Evolutionary conservation across 108 stramenopile species (phyloP).

Genomic region (Craspedostauros australis): DNA sequence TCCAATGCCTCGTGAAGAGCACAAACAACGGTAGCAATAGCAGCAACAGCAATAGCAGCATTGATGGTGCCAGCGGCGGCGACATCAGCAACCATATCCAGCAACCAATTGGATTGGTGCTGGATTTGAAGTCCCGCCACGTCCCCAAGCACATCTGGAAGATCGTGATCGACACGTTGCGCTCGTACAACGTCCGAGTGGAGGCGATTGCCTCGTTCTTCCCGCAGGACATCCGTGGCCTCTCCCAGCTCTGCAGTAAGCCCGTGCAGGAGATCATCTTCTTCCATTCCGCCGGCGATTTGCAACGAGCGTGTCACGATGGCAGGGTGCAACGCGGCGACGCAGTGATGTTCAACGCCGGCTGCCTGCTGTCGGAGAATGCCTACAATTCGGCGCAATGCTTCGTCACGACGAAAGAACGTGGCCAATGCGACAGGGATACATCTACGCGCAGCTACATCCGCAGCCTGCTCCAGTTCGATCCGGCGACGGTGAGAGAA

Average conservation of each 20-base stretch:
- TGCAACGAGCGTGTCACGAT: slow-evolving; percentile 69
- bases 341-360: slow-evolving; percentile 81
- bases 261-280: slow-evolving; percentile 65
- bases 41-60: slow-evolving; percentile 49
- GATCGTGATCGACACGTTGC: slow-evolving; percentile 57
- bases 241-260: slow-evolving; percentile 36
- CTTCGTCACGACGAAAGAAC: no score
- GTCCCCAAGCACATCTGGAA: slow-evolving; percentile 70
- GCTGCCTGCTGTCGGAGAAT: slow-evolving; percentile 65
- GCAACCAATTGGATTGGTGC: slow-evolving; percentile 58
- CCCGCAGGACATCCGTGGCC: slow-evolving; percentile 66
- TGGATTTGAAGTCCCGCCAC: slow-evolving; percentile 84
- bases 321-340: slow-evolving; percentile 59
- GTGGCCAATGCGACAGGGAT: no score
- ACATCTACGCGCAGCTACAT: no score
- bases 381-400: no score
- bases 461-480: no score
- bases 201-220: slow-evolving; percentile 73
- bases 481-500: slow-evolving; percentile 42
- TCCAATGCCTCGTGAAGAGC: neutral
- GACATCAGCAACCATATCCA: slow-evolving; percentile 46
- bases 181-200: slow-evolving; percentile 57
- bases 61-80: slow-evolving; percentile 44
- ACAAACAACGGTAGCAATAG: no score
- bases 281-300: slow-evolving; percentile 78